These are phyloP conservation scores for Coleophoma cylindrospora DNA, from an alignment of 2,329 filamentous ascomycete species.

Conservation along the genomic window DNA sequence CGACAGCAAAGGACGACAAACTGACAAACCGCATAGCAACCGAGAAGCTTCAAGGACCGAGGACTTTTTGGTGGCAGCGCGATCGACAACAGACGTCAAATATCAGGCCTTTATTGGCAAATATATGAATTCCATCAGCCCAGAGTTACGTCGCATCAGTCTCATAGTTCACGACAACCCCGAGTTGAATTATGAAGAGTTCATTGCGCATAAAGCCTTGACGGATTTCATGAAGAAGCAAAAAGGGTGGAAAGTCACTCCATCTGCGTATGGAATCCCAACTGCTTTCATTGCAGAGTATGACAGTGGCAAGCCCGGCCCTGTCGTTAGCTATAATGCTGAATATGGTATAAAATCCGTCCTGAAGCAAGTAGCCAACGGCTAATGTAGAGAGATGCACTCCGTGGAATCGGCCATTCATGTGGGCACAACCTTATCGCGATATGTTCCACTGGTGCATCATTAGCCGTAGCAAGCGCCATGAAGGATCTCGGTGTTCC, in stretches of 20 bases:
- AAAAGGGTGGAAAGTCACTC: slow-evolving; percentile 43
- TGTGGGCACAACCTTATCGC: slow-evolving; percentile 41
- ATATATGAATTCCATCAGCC: slow-evolving; percentile 33
- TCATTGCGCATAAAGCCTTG: slow-evolving; percentile 43
- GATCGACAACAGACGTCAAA: no score
- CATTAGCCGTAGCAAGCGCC: slow-evolving; percentile 22
- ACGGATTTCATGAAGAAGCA: slow-evolving; percentile 39
- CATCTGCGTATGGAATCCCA: slow-evolving; percentile 42
- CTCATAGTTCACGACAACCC: slow-evolving; percentile 47
- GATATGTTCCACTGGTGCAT: slow-evolving; percentile 30
- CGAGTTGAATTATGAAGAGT: slow-evolving; percentile 42
- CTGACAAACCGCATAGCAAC: no score
- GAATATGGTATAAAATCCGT: slow-evolving; percentile 18
- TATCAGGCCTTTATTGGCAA: no score
- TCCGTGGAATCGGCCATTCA: slow-evolving; percentile 35
- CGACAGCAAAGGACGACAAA: no score
- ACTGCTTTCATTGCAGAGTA: slow-evolving; percentile 49
- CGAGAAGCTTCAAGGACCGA: no score
- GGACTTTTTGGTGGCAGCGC: no score
- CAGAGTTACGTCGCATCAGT: slow-evolving; percentile 38
- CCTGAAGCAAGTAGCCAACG: background rate
- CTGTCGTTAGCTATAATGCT: slow-evolving; percentile 33
- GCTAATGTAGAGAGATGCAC: slow-evolving; percentile 25
- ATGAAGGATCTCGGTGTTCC: slow-evolving; percentile 3
- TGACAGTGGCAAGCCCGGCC: slow-evolving; percentile 39